Evolutionary conservation across 768 basidiomycete species (phyloP), one percentile per base, ranked within the genome.

Genomic region (Clathrus columnatus): DNA sequence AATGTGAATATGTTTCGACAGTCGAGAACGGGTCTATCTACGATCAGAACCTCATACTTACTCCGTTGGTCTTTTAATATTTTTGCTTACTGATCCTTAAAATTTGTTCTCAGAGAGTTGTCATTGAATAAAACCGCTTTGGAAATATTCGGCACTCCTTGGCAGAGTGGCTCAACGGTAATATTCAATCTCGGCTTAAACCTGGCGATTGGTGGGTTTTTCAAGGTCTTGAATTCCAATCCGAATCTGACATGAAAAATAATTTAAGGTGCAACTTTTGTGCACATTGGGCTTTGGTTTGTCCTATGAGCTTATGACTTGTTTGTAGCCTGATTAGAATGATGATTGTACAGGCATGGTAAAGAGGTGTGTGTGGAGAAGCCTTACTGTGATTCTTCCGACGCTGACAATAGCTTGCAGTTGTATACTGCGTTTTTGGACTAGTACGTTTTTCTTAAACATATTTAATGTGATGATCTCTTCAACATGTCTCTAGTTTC

Each of bases 151-250:
- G 46, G 46, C 20, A 23, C 21, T 11, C 46, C 46, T 23, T 47
- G 46, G 46, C 46, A 47, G 20, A 47, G 46, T 47, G 46, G 46
- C 20, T 47, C 46, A 47, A 47, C 26, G 21, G 46, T 47, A 28
- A 47, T 47, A 23, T 28, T 23, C 46, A 23, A 47, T 11, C 18
- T 47, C 3, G 46, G 46, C 21, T 7, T 47, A 23, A 47, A 47
- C 26, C 26, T 47, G 4, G 21, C 46, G 20, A 47, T 47, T 28
- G 46, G 46, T 47, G 46, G 20, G 46, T 18, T n/a, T 36, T n/a
- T 8, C 10, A 4, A 36, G 36, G 36, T 36, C 36, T 14, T 14
- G 4, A 36, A 32, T 7, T 32, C 30, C 30, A 6, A n/a, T 11
- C n/a, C 10, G 2, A 2, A 36, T 36, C 4, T 42, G 16, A 47